Percentiles rank a stretch among this genome's conserved stretches.
phyloP scores from a whole-genome alignment of 148 eudicot genomes.

The Chenopodium quinoa region DNA sequence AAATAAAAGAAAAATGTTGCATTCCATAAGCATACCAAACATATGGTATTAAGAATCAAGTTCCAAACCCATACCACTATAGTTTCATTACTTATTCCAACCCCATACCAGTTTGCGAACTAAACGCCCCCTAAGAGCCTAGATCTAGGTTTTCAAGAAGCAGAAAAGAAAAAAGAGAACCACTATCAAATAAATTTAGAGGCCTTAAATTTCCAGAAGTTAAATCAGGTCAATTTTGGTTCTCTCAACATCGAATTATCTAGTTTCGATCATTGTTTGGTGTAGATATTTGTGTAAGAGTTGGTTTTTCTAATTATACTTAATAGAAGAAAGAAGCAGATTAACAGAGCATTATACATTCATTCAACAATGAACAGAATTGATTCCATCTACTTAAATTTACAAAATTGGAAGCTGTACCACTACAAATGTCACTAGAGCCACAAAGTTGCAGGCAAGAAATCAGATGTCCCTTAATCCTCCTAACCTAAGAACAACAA shows the following conservation, averaged over 20 bases:
- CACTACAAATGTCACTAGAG: conserved; percentile 15
- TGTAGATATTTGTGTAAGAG: background rate
- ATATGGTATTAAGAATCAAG: no score
- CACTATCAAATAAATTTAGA: no score
- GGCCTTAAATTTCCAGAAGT: background rate
- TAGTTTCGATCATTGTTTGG: no score
- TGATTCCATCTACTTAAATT: conserved; percentile 11
- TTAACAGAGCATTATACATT: background rate
- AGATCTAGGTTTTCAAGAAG: no score
- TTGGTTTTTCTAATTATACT: background rate
- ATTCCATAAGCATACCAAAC: no score
- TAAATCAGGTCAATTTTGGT: background rate
- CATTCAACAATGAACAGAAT: background rate
- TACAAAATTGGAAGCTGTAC: conserved; percentile 16
- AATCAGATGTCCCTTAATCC: background rate
- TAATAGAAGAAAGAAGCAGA: background rate
- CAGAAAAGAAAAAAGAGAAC: no score
- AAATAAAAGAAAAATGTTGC: no score
- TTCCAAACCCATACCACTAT: no score
- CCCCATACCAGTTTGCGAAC: no score
- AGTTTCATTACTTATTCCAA: no score
- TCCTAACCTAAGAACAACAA: conserved; percentile 23
- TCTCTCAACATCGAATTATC: background rate
- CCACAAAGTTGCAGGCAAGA: conserved; percentile 9
- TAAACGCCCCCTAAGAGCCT: no score